Percentiles rank a stretch among this genome's conserved stretches.
These are phyloP conservation scores for Pleurotus platypus DNA, from an alignment of 768 basidiomycete species.

Conservation along the genomic window DNA sequence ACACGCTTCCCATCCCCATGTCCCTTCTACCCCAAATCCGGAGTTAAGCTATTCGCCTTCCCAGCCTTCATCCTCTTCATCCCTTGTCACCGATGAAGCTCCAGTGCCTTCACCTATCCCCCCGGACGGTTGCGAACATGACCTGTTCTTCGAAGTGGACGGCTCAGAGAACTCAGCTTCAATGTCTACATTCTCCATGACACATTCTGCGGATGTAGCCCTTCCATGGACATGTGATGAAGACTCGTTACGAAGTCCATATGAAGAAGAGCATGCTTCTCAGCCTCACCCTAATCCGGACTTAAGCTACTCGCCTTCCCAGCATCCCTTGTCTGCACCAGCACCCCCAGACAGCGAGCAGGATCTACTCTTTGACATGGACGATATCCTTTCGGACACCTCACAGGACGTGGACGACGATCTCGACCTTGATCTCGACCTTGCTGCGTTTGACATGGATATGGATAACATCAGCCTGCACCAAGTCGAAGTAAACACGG, in stretches of 20 bases:
- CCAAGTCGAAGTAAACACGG: slow-evolving; percentile 10
- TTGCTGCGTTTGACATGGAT: slow-evolving; percentile 4
- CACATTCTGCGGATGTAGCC: too few species aligned
- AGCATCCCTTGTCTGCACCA: not conserved
- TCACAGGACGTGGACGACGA: not conserved
- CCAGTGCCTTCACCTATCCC: not conserved
- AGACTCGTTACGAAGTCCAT: not conserved
- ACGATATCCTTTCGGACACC: not conserved
- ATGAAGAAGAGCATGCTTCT: not conserved
- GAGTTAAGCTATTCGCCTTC: not conserved
- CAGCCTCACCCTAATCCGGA: not conserved
- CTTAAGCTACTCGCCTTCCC: not conserved
- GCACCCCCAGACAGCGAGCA: not conserved
- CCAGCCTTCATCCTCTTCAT: not conserved
- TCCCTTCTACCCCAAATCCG: not conserved
- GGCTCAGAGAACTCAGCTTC: not conserved
- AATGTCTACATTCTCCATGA: too few species aligned
- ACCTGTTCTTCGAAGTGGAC: not conserved
- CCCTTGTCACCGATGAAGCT: too few species aligned
- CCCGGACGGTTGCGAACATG: not conserved
- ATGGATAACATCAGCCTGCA: not conserved
- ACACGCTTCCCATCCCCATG: not conserved
- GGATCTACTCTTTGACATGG: not conserved
- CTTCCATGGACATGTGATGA: too few species aligned
- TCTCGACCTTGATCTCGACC: not conserved